Percentiles rank a stretch among this genome's conserved stretches.
phyloP scores from a whole-genome alignment of 2,329 filamentous ascomycete species.

The Colletotrichum echinochloae region DNA sequence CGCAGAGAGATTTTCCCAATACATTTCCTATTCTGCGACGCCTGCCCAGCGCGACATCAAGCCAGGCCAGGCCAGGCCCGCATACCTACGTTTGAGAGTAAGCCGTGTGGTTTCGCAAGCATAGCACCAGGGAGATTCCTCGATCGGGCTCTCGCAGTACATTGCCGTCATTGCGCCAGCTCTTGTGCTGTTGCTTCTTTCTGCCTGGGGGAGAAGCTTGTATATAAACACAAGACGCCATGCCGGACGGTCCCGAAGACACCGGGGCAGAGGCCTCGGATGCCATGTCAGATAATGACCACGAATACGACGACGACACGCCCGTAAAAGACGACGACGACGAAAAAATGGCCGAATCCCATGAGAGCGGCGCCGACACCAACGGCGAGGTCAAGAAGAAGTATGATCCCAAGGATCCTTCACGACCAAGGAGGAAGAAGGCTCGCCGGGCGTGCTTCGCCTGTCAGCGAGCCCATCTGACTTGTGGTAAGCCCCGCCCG shows the following conservation, averaged over 20 bases:
- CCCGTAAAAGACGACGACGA: slow-evolving; percentile 62
- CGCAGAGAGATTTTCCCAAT: slow-evolving; percentile 32
- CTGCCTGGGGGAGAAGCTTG: slow-evolving; percentile 39
- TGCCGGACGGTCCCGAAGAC: slow-evolving; percentile 67
- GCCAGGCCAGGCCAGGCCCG: slow-evolving; percentile 12
- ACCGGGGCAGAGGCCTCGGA: slow-evolving; percentile 68
- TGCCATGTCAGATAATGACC: slow-evolving; percentile 69
- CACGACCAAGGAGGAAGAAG: slow-evolving; percentile 93
- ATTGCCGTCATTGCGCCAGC: slow-evolving; percentile 47
- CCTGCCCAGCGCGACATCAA: slow-evolving; percentile 28
- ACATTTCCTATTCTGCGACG: slow-evolving; percentile 34
- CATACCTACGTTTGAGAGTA: slow-evolving; percentile 29
- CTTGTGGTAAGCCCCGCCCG: slow-evolving; percentile 82
- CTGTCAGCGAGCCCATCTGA: slow-evolving; percentile 96
- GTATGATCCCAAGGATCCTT: slow-evolving; percentile 87
- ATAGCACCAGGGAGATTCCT: slow-evolving; percentile 24
- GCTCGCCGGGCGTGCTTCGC: slow-evolving; percentile 95
- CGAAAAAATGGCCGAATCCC: slow-evolving; percentile 62
- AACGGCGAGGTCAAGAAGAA: slow-evolving; percentile 72
- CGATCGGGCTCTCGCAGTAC: slow-evolving; percentile 49
- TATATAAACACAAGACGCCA: slow-evolving; percentile 68
- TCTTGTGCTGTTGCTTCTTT: slow-evolving; percentile 26
- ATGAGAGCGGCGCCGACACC: slow-evolving; percentile 52
- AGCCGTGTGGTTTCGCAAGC: slow-evolving; percentile 40
- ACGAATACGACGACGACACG: slow-evolving; percentile 65